Evolutionary conservation across 495 filamentous ascomycete species (phyloP).

Genomic region (Extremus antarcticus): DNA sequence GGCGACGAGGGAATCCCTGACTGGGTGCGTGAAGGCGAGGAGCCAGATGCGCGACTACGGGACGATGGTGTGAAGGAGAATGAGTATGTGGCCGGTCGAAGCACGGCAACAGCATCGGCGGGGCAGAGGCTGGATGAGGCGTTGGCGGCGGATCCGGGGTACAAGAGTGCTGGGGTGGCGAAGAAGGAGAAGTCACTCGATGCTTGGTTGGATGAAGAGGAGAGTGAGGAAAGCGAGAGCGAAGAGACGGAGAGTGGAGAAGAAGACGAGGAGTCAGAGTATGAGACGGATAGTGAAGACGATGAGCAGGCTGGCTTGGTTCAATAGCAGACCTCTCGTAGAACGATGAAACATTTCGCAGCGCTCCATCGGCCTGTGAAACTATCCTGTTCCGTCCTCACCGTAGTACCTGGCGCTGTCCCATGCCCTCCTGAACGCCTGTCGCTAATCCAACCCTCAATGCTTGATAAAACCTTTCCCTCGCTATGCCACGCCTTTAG

Average conservation of each 20-base stretch:
- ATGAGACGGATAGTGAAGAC: conserved; percentile 34
- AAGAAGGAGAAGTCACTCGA: conserved; percentile 62
- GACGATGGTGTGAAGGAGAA: conserved; percentile 37
- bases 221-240: too few relatives aligned
- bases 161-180: conserved; percentile 26
- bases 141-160: conserved; percentile 12
- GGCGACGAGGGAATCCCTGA: conserved; percentile 68
- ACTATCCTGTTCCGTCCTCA: too few relatives aligned
- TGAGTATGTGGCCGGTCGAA: conserved; percentile 11
- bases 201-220: conserved; percentile 75
- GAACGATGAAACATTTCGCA: too few relatives aligned
- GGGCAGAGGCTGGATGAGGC: conserved; percentile 54
- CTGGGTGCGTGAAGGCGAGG: conserved; percentile 71
- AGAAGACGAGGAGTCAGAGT: conserved; percentile 43
- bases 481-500: too few relatives aligned
- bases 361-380: too few relatives aligned
- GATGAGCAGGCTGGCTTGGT: conserved; percentile 38
- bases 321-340: conserved; percentile 16
- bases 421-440: too few relatives aligned
- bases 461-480: too few relatives aligned
- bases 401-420: too few relatives aligned
- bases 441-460: too few relatives aligned
- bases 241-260: conserved; percentile 40
- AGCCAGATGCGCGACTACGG: conserved; percentile 67
- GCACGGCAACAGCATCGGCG: conserved; percentile 44